Conservation (phyloP, 257 asterid genomes). For the Scutellaria minor region DNA sequence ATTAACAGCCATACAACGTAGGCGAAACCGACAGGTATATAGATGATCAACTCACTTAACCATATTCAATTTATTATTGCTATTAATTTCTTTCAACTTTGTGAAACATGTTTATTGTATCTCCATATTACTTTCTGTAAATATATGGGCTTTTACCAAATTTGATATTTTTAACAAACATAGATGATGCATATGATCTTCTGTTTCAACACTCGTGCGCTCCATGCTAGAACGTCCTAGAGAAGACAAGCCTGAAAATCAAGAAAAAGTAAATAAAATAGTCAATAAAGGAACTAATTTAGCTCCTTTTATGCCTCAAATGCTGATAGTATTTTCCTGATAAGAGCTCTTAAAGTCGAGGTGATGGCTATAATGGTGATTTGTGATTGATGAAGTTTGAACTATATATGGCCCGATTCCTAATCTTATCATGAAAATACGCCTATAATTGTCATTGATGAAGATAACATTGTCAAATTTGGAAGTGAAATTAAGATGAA, state of each 20-base stretch:
- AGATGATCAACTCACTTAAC: background rate
- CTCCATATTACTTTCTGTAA: background rate
- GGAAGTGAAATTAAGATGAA: background rate
- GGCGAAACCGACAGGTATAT: conserved; percentile 59
- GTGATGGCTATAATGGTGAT: no score
- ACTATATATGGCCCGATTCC: background rate
- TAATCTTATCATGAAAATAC: background rate
- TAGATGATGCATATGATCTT: no score
- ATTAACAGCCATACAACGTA: conserved; percentile 45
- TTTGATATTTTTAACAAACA: no score
- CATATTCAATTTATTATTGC: background rate
- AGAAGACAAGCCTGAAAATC: no score
- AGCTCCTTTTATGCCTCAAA: no score
- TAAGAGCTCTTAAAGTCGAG: no score
- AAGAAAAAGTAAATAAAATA: no score
- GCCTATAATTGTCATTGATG: background rate
- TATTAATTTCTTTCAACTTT: background rate
- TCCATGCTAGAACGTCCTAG: no score
- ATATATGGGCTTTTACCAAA: no score
- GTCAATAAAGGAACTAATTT: no score
- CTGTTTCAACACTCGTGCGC: no score
- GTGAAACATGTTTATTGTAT: background rate
- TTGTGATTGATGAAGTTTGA: background rate
- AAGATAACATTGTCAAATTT: background rate
- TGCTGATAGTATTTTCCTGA: no score